A percentile compares a stretch with the other conserved stretches of the same genome.
Evolutionary conservation across 306 rosid species (phyloP).

Genomic region (Pyrus betulifolia): DNA sequence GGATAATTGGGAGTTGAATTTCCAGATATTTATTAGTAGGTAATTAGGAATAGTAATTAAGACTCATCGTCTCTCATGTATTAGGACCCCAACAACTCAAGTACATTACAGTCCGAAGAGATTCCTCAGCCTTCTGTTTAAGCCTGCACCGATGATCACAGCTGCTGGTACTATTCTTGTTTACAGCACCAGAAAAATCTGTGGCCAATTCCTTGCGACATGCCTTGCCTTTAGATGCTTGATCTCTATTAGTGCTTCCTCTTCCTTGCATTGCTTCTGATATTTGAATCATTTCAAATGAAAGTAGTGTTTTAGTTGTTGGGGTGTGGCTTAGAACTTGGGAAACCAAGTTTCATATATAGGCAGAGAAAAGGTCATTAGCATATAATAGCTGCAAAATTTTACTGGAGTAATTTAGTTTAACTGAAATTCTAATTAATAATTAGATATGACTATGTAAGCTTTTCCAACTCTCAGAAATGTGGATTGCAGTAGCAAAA

Average conservation of each 20-base stretch:
- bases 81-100: conserved; percentile 81
- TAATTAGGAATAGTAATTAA: background rate
- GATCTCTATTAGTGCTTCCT: background rate
- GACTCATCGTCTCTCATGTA: background rate
- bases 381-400: background rate
- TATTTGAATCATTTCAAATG: background rate
- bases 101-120: conserved; percentile 72
- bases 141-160: background rate
- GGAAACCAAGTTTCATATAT: background rate
- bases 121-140: conserved; percentile 50
- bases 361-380: background rate
- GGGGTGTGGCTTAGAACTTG: background rate
- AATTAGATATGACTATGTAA: too few species aligned
- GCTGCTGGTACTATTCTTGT: background rate
- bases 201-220: background rate
- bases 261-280: background rate
- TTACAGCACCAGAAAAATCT: background rate
- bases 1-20: background rate
- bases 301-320: background rate
- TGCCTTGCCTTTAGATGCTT: background rate
- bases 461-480: too few species aligned
- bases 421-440: background rate
- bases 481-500: too few species aligned
- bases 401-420: background rate
- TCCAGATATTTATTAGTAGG: background rate